A percentile compares a stretch with the other conserved stretches of the same genome.
phyloP scores from a whole-genome alignment of 345 rosid species.

The Murraya paniculata region DNA sequence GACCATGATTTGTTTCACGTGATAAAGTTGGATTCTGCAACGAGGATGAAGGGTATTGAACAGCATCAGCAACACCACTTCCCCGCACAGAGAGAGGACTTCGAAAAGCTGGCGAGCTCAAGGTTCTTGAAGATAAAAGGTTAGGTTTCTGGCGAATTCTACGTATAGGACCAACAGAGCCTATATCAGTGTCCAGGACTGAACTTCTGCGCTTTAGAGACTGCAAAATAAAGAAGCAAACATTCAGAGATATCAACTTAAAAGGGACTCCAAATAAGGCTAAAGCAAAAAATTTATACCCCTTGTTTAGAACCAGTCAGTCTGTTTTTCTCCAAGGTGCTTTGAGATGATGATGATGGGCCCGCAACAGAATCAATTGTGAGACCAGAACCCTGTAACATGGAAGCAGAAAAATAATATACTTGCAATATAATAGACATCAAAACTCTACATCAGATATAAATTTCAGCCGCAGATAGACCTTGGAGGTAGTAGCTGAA shows the following conservation, averaged over 20 bases:
- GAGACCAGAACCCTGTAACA: slow-evolving; percentile 40
- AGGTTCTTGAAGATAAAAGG: slow-evolving; percentile 44
- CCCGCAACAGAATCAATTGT: slow-evolving; percentile 33
- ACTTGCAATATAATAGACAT: background rate
- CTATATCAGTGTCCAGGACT: slow-evolving; percentile 69
- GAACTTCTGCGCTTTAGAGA: slow-evolving; percentile 73
- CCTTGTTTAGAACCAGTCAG: slow-evolving; percentile 58
- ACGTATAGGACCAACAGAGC: slow-evolving; percentile 80
- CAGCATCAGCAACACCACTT: slow-evolving; percentile 29
- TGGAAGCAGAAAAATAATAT: background rate
- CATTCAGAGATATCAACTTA: background rate
- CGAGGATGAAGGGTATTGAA: slow-evolving; percentile 29
- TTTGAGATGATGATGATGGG: slow-evolving; percentile 43
- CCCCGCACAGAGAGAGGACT: slow-evolving; percentile 22
- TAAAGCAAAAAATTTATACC: slow-evolving; percentile 23
- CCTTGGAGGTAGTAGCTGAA: slow-evolving; percentile 49
- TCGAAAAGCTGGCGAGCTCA: slow-evolving; percentile 41
- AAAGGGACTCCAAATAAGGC: background rate
- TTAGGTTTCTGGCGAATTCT: slow-evolving; percentile 88
- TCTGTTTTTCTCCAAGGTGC: slow-evolving; percentile 41
- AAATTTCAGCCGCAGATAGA: slow-evolving; percentile 19
- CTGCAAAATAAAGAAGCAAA: slow-evolving; percentile 40
- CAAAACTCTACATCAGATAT: background rate
- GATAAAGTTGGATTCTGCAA: slow-evolving; percentile 25
- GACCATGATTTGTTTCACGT: slow-evolving; percentile 28